A percentile compares a stretch with the other conserved stretches of the same genome.
Conservation (phyloP, 805 yeast species). For the Saitoella complicata region DNA sequence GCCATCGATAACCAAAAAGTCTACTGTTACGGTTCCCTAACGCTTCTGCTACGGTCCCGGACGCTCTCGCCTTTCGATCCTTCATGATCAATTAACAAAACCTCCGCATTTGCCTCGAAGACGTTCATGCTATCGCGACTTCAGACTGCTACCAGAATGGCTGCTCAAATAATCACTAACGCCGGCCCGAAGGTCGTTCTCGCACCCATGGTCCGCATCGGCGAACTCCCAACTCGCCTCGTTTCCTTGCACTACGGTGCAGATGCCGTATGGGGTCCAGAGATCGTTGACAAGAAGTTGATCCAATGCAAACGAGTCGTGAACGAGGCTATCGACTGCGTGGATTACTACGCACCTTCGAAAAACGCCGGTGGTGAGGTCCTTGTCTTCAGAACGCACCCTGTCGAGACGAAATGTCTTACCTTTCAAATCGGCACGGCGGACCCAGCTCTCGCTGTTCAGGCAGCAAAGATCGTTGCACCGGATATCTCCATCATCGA, state of each 20-base stretch:
- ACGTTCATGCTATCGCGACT: too few species aligned
- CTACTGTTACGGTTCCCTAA: too few species aligned
- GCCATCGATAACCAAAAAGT: too few species aligned
- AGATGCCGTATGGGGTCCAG: slow-evolving; percentile 94
- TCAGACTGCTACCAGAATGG: too few species aligned
- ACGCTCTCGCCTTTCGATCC: too few species aligned
- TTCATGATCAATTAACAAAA: too few species aligned
- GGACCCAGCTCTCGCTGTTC: slow-evolving; percentile 65
- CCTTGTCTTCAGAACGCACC: slow-evolving; percentile 58
- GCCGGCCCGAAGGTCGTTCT: not conserved
- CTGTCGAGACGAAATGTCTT: slow-evolving; percentile 47
- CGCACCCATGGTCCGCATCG: slow-evolving; percentile 47
- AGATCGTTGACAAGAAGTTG: slow-evolving; percentile 74
- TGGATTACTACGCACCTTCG: slow-evolving; percentile 20
- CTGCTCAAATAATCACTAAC: too few species aligned
- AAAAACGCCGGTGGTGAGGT: slow-evolving; percentile 14
- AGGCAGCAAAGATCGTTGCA: slow-evolving; percentile 70
- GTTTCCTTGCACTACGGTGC: slow-evolving; percentile 73
- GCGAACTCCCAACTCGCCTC: slow-evolving; percentile 81
- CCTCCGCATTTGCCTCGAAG: too few species aligned
- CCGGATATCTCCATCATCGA: slow-evolving; percentile 85
- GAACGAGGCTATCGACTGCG: slow-evolving; percentile 6
- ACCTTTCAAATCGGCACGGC: slow-evolving; percentile 89
- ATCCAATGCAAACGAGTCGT: slow-evolving; percentile 19
- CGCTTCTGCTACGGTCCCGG: too few species aligned